phyloP scores from a whole-genome alignment of 495 filamentous ascomycete species.

The Aspergillus ellipticus region DNA sequence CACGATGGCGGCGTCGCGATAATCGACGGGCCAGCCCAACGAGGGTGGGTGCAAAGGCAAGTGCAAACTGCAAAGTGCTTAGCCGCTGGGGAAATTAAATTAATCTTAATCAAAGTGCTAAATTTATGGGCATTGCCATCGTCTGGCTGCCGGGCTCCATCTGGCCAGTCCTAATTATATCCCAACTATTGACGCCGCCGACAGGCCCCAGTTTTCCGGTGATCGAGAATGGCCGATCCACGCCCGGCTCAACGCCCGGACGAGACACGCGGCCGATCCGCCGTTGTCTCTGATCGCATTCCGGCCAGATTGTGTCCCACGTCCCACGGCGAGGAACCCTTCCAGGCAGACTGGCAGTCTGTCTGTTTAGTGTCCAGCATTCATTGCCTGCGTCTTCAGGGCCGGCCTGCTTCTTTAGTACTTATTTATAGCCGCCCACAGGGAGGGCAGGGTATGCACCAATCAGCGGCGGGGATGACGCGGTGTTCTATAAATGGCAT shows the following conservation, averaged over 20 bases:
- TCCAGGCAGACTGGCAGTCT: no score
- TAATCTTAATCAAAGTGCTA: slow-evolving; percentile 1
- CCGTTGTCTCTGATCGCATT: not conserved
- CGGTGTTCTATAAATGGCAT: not conserved
- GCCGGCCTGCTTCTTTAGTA: no score
- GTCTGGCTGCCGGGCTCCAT: not conserved
- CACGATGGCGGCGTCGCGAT: no score
- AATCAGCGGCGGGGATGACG: not conserved
- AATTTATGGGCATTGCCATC: not conserved
- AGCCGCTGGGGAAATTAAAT: slow-evolving; percentile 3
- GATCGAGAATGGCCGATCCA: not conserved
- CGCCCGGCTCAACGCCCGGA: not conserved
- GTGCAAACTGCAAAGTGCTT: not conserved
- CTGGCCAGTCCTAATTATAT: slow-evolving; percentile 1
- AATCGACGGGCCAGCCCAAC: no score
- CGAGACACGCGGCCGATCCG: slow-evolving; percentile 9
- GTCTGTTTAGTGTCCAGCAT: no score
- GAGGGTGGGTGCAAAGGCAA: no score
- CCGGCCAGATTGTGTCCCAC: not conserved
- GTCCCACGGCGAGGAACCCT: no score
- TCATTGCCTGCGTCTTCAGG: no score
- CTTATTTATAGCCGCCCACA: not conserved
- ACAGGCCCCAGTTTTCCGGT: not conserved
- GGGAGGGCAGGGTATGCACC: no score
- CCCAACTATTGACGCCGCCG: slow-evolving; percentile 15